Percentiles rank a stretch among this genome's conserved stretches.
Conservation (phyloP, 1,139 yeast species). For the Candida tunisiensis region DNA sequence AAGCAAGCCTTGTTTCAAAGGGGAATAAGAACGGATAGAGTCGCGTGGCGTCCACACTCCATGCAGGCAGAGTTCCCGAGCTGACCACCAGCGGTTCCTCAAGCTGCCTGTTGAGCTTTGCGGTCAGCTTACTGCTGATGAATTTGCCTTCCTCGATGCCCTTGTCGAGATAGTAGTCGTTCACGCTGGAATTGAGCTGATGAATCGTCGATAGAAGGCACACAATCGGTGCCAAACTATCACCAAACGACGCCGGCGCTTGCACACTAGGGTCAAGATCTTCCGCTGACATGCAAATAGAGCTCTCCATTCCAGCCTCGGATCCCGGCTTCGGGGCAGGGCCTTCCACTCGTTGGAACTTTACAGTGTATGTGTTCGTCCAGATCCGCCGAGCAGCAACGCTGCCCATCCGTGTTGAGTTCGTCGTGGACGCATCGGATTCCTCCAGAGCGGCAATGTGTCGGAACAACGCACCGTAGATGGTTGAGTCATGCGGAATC, state of each 20-base stretch:
- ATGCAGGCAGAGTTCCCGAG: slow-evolving; percentile 71
- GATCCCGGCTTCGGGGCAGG: slow-evolving; percentile 4
- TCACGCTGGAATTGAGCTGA: slow-evolving; percentile 19
- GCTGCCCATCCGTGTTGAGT: slow-evolving; percentile 2
- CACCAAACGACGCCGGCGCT: slow-evolving; percentile 18
- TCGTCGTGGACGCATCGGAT: neutral
- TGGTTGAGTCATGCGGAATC: slow-evolving; percentile 54
- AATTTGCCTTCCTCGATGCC: slow-evolving; percentile 24
- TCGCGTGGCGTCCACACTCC: slow-evolving; percentile 64
- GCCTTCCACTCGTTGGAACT: slow-evolving; percentile 29
- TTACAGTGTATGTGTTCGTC: slow-evolving; percentile 37
- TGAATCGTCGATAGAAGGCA: slow-evolving; percentile 38
- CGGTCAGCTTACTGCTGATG: slow-evolving; percentile 68
- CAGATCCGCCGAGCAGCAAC: slow-evolving; percentile 39
- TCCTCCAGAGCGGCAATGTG: slow-evolving; percentile 24
- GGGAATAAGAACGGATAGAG: slow-evolving; percentile 76
- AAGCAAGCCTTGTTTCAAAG: slow-evolving; percentile 59
- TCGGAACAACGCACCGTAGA: slow-evolving; percentile 63
- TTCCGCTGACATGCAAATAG: slow-evolving; percentile 18
- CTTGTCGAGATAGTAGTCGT: slow-evolving; percentile 2
- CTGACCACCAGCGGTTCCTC: slow-evolving; percentile 86
- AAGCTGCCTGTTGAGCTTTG: slow-evolving; percentile 70
- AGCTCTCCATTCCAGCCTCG: slow-evolving; percentile 9
- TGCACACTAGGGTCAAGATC: slow-evolving; percentile 15
- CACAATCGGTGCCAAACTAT: slow-evolving; percentile 32